These are phyloP conservation scores for Trypanosoma vivax DNA, from an alignment of 208 protist species.

Conservation along the genomic window DNA sequence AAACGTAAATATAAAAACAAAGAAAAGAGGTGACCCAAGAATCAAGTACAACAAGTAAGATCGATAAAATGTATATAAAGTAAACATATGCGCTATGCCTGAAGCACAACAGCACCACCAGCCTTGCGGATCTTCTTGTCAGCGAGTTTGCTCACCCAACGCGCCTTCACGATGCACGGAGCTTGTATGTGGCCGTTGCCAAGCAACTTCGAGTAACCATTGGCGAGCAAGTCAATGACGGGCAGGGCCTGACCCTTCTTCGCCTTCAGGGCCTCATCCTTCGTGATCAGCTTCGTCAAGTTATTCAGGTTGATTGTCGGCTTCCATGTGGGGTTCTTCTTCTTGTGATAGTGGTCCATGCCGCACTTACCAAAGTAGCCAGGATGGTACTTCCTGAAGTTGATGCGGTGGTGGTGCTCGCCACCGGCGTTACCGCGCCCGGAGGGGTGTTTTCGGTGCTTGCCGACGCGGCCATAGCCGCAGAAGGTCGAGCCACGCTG, in stretches of 20 bases:
- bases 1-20: not conserved
- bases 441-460: conserved; percentile 99
- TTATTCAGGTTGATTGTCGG: conserved; percentile 99
- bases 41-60: conserved; percentile 12
- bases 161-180: conserved; percentile 99
- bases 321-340: conserved; percentile 91
- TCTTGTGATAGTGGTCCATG: conserved; percentile 97
- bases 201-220: conserved; percentile 99
- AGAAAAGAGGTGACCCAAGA: conserved; percentile 9
- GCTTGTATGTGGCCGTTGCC: conserved; percentile 97
- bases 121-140: conserved; percentile 99
- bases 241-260: conserved; percentile 89
- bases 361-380: conserved; percentile 99
- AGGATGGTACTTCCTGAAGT: conserved; percentile 99
- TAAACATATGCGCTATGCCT: conserved; percentile 78
- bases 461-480: conserved; percentile 94
- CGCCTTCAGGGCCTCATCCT: conserved; percentile 72
- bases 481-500: conserved; percentile 88
- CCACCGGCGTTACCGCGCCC: conserved; percentile 99
- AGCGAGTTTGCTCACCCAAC: conserved; percentile 97
- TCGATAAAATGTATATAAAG: not conserved
- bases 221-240: conserved; percentile 96
- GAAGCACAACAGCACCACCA: conserved; percentile 97
- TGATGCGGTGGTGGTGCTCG: conserved; percentile 98
- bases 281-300: conserved; percentile 97